A percentile compares a stretch with the other conserved stretches of the same genome.
Evolutionary conservation across 805 yeast species (phyloP).

Genomic region (Kuraishia hungarica): DNA sequence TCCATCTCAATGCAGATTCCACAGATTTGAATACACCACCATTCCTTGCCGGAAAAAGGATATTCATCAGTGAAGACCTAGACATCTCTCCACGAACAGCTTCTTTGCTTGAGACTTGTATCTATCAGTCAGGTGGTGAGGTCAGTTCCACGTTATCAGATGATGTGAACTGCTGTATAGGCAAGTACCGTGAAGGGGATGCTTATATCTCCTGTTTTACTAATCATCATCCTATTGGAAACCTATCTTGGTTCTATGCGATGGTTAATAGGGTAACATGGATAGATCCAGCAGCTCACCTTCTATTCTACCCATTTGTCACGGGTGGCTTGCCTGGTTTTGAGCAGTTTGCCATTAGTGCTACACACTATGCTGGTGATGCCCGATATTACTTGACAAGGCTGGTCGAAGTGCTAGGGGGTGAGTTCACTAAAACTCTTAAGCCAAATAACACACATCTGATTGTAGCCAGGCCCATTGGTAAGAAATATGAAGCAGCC

Average conservation of each 20-base stretch:
- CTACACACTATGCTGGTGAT: slow-evolving; percentile 82
- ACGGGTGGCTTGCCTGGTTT: slow-evolving; percentile 43
- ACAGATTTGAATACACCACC: background rate
- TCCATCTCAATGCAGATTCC: slow-evolving; percentile 6
- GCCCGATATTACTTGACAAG: slow-evolving; percentile 65
- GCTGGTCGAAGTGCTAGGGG: slow-evolving; percentile 65
- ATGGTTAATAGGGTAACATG: slow-evolving; percentile 52
- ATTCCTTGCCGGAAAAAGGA: slow-evolving; percentile 33
- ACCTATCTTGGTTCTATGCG: slow-evolving; percentile 67
- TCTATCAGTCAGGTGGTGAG: slow-evolving; percentile 48
- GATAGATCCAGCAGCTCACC: slow-evolving; percentile 42
- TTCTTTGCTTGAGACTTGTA: slow-evolving; percentile 31
- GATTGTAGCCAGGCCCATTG: slow-evolving; percentile 56
- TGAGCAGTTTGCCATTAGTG: slow-evolving; percentile 46
- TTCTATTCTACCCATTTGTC: slow-evolving; percentile 68
- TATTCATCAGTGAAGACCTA: slow-evolving; percentile 50
- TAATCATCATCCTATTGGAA: slow-evolving; percentile 44
- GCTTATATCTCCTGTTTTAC: slow-evolving; percentile 40
- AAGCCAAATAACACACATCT: slow-evolving; percentile 63
- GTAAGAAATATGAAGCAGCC: slow-evolving; percentile 73
- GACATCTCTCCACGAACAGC: slow-evolving; percentile 35
- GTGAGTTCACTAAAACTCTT: slow-evolving; percentile 59
- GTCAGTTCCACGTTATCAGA: slow-evolving; percentile 16
- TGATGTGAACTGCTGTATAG: slow-evolving; percentile 44
- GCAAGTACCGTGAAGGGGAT: slow-evolving; percentile 52